Base-by-base conservation (phyloP, 2,329 filamentous ascomycete genomes). In the Fusarium sp. region DNA sequence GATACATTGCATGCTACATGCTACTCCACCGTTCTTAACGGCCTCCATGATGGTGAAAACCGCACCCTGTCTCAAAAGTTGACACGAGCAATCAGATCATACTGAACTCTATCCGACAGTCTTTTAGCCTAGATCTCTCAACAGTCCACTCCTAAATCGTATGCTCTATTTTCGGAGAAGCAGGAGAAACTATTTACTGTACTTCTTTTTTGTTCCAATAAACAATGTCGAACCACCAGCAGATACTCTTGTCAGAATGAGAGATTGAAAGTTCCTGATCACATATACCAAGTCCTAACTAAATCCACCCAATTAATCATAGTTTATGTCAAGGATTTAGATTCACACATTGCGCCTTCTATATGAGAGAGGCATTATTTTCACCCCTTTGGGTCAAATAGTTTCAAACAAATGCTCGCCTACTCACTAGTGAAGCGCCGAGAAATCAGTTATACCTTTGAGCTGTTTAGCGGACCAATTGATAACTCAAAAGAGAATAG, bases 391-490 rank as follows among this genome's bases (percentile, higher is more conserved):
- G 28, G 34, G 37, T 28, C 51, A 46, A 32, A 63, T 28, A 25
- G 49, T 57, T 57, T 49, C 59, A 63, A 23, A 45, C 28, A 18
- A 43, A 32, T 20, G 20, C 59, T 63, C 41, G 61, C 53, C 42
- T 60, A 45, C 30, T 50, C 43, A 11, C 47, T 66, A 66, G 63
- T 66, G 34, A 66, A 57, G 42, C 55, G 55, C 63, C 63, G 54
- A 61, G 54, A 66, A 66, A 40, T 14, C 48, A 41, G 42, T 21
- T 27, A 34, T 28, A 37, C n/a, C 47, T 49, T 37, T 55, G 42
- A 55, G 62, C 37, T 47, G 59, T 65, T 61, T 66, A 71, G 59
- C 68, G 68, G 51, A 47, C 63, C 68, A 70, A 70, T 71, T 70
- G 59, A 65, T 60, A 41, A 43, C 51, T 48, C 28, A 41, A 41